These are phyloP conservation scores for Glaciozyma martinii DNA, from an alignment of 768 basidiomycete species.

Conservation along the genomic window DNA sequence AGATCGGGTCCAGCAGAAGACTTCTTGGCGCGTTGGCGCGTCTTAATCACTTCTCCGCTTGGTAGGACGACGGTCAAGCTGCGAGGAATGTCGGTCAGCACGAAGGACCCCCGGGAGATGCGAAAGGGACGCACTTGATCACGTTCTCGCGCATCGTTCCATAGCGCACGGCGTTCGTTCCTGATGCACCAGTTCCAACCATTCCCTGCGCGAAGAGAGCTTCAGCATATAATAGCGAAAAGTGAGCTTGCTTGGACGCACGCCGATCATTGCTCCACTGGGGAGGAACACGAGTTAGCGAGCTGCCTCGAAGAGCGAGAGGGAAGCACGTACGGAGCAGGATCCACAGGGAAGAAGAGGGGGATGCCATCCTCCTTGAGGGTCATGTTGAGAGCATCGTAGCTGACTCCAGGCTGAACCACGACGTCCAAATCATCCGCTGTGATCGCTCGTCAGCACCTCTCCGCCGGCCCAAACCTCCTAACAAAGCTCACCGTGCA, in stretches of 20 bases:
- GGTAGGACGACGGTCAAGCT: conserved; percentile 60
- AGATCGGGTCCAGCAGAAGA: conserved; percentile 77
- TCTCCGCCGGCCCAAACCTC: neutral
- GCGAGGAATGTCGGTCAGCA: neutral
- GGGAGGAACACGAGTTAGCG: too few species aligned
- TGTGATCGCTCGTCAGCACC: neutral
- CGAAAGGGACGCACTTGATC: conserved; percentile 16
- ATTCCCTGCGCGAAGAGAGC: conserved; percentile 47
- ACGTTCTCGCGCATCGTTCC: conserved; percentile 33
- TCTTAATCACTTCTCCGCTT: conserved; percentile 84
- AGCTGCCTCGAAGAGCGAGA: too few species aligned
- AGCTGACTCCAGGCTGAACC: conserved; percentile 63
- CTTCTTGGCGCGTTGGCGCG: conserved; percentile 54
- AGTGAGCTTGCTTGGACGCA: neutral
- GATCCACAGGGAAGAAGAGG: conserved; percentile 71
- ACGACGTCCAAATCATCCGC: conserved; percentile 58
- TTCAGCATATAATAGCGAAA: neutral
- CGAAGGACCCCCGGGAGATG: too few species aligned
- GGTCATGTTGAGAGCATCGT: conserved; percentile 66
- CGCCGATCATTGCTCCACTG: conserved; percentile 49
- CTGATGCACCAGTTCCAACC: conserved; percentile 78
- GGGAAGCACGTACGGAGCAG: conserved; percentile 5
- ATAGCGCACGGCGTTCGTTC: conserved; percentile 48
- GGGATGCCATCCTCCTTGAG: conserved; percentile 54
- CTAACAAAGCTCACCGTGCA: conserved; percentile 53